phyloP scores from a whole-genome alignment of 495 filamentous ascomycete species.

The Penicillium maclennaniae region DNA sequence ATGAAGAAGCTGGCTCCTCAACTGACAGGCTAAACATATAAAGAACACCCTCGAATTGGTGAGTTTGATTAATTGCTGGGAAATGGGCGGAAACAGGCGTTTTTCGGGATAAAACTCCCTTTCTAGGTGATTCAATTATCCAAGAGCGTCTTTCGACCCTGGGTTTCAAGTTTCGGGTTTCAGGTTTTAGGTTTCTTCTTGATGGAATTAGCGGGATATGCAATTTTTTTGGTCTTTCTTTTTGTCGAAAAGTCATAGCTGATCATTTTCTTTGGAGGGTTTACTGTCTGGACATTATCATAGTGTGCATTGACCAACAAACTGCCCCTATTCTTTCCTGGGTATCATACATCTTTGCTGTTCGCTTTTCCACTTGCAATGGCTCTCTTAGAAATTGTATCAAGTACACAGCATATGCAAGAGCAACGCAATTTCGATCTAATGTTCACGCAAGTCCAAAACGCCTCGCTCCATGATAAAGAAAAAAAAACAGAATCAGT shows the following conservation, averaged over 20 bases:
- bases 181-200: not conserved
- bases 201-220: slow-evolving; percentile 11
- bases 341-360: slow-evolving; percentile 10
- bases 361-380: not conserved
- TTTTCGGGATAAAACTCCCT: not conserved
- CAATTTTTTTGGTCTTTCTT: not conserved
- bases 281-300: not conserved
- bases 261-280: not conserved
- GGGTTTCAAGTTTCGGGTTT: not conserved
- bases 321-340: not conserved
- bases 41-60: slow-evolving; percentile 12
- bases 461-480: slow-evolving; percentile 23
- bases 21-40: slow-evolving; percentile 24
- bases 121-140: slow-evolving; percentile 1
- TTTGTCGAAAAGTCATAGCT: slow-evolving; percentile 1
- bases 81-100: slow-evolving; percentile 12
- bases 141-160: slow-evolving; percentile 3
- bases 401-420: not conserved
- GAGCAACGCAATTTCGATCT: not conserved
- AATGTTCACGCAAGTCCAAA: slow-evolving; percentile 7
- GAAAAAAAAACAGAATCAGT: slow-evolving; percentile 2
- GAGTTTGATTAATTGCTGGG: slow-evolving; percentile 5
- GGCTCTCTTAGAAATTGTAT: not conserved
- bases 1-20: slow-evolving; percentile 47
- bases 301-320: slow-evolving; percentile 4